Percentiles rank a stretch among this genome's conserved stretches.
phyloP scores from a whole-genome alignment of 371 early-diverging fungal species.

The Mucor circinelloides region DNA sequence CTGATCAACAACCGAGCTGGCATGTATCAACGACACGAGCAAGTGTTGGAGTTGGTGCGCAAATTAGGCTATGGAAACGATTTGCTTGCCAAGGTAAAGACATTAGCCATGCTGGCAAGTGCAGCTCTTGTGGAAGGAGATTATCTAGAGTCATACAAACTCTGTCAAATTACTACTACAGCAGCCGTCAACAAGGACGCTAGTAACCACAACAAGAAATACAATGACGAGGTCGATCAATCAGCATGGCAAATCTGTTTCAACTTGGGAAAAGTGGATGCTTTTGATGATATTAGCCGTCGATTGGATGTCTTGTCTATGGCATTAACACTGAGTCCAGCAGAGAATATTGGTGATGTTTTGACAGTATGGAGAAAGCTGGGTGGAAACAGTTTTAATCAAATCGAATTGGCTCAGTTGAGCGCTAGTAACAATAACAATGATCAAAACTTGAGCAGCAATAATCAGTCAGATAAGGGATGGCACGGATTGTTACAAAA shows the following conservation, averaged over 20 bases:
- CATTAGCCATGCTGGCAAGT: slow-evolving; percentile 59
- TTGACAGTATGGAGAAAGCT: slow-evolving; percentile 61
- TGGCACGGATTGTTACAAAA: slow-evolving; percentile 35
- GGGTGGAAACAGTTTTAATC: slow-evolving; percentile 37
- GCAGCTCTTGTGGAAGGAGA: slow-evolving; percentile 64
- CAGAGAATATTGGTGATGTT: slow-evolving; percentile 56
- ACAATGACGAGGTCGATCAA: slow-evolving; percentile 53
- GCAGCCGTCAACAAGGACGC: slow-evolving; percentile 28
- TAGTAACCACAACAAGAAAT: slow-evolving; percentile 24
- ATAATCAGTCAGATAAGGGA: slow-evolving; percentile 4
- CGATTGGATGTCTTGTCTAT: slow-evolving; percentile 61
- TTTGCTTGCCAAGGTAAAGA: slow-evolving; percentile 50
- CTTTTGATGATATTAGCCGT: slow-evolving; percentile 46
- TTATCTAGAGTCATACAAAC: slow-evolving; percentile 47
- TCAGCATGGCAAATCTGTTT: slow-evolving; percentile 62
- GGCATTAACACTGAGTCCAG: slow-evolving; percentile 64
- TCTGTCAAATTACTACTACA: slow-evolving; percentile 54
- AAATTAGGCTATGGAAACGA: slow-evolving; percentile 61
- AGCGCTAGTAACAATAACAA: not conserved
- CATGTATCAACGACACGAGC: slow-evolving; percentile 51
- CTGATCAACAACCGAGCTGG: slow-evolving; percentile 55
- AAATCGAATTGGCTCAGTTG: slow-evolving; percentile 23
- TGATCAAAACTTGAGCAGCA: not conserved
- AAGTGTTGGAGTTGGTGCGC: slow-evolving; percentile 61
- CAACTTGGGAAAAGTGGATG: slow-evolving; percentile 49